Percentiles rank a stretch among this genome's conserved stretches.
Evolutionary conservation across 306 rosid species (phyloP).

Genomic region (Phaseolus lunatus): DNA sequence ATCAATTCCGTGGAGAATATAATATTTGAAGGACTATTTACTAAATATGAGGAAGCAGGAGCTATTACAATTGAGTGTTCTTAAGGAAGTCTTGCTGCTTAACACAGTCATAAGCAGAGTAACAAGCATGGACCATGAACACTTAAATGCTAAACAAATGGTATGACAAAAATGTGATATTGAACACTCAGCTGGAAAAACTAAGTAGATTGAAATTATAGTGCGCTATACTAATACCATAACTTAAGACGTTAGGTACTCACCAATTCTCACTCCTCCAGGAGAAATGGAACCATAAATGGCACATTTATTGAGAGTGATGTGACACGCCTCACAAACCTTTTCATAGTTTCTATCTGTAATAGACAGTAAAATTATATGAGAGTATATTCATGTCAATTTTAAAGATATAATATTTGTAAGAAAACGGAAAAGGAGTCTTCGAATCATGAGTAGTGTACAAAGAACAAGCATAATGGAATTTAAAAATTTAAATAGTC

Average conservation of each 20-base stretch:
- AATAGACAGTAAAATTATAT: slow-evolving; percentile 36
- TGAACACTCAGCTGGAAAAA: slow-evolving; percentile 1
- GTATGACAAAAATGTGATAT: not conserved
- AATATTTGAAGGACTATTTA: not conserved
- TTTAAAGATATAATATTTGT: slow-evolving; percentile 23
- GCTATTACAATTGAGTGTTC: not conserved
- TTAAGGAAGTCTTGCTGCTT: slow-evolving; percentile 12
- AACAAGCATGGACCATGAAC: not conserved
- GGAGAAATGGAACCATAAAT: slow-evolving; percentile 76
- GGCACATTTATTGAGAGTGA: slow-evolving; percentile 77
- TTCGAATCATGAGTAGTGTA: slow-evolving; percentile 28
- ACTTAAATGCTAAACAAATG: not conserved
- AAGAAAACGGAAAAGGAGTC: slow-evolving; percentile 17
- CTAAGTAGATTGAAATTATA: slow-evolving; percentile 6
- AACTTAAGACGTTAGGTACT: slow-evolving; percentile 41
- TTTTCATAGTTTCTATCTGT: slow-evolving; percentile 79
- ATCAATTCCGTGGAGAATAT: slow-evolving; percentile 1
- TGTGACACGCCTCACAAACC: slow-evolving; percentile 83
- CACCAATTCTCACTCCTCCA: slow-evolving; percentile 87
- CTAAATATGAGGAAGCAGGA: slow-evolving; percentile 13
- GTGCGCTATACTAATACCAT: not conserved
- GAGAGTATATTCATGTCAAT: slow-evolving; percentile 35
- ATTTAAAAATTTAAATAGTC: not conserved
- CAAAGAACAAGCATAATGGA: not conserved
- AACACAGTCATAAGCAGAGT: not conserved